phyloP scores from a whole-genome alignment of 306 rosid species.

The Inga laurina region DNA sequence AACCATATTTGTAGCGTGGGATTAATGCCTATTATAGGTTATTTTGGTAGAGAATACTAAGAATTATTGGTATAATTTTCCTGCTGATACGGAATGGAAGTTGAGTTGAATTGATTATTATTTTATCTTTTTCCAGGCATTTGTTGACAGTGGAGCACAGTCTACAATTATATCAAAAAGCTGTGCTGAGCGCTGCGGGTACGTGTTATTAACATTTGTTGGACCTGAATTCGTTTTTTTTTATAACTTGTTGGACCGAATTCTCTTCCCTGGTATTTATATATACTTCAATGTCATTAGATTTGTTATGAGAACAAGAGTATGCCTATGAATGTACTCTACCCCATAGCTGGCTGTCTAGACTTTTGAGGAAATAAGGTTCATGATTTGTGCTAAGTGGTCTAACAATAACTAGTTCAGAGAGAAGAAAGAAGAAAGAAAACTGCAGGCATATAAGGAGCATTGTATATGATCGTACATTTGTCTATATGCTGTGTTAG shows the following conservation, averaged over 20 bases:
- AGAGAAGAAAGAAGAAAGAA: neutral
- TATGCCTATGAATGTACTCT: slow-evolving; percentile 14
- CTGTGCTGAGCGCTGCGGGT: slow-evolving; percentile 98
- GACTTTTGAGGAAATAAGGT: neutral
- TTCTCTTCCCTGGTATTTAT: slow-evolving; percentile 27
- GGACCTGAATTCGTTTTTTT: neutral
- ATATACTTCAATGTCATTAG: slow-evolving; percentile 5
- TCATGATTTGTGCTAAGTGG: slow-evolving; percentile 19
- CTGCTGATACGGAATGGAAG: neutral
- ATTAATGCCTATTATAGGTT: neutral
- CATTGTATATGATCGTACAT: neutral
- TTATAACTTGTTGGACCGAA: slow-evolving; percentile 24
- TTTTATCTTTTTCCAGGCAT: slow-evolving; percentile 66
- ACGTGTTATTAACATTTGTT: slow-evolving; percentile 40
- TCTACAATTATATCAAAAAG: slow-evolving; percentile 96
- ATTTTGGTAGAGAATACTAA: slow-evolving; percentile 19
- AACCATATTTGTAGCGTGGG: neutral
- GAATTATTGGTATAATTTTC: neutral
- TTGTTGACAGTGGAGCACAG: slow-evolving; percentile 99
- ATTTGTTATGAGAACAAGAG: neutral
- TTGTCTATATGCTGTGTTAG: neutral
- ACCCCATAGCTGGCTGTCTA: neutral
- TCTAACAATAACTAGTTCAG: slow-evolving; percentile 12
- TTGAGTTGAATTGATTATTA: slow-evolving; percentile 8
- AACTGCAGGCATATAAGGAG: neutral